These are phyloP conservation scores for Neonectria hederae DNA, from an alignment of 2,329 filamentous ascomycete species.

Conservation along the genomic window DNA sequence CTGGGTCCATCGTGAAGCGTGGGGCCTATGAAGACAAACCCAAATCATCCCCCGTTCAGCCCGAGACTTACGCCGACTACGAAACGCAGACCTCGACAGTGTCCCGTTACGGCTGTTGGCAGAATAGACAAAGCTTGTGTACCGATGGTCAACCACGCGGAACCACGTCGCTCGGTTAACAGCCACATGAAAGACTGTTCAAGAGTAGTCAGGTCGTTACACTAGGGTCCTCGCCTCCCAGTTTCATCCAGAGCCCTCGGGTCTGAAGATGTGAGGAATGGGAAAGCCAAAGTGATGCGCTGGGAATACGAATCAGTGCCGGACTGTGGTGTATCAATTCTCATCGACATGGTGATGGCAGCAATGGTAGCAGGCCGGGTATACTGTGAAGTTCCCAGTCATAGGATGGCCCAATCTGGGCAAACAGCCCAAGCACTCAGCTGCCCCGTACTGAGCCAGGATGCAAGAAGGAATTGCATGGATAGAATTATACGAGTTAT, in stretches of 20 bases:
- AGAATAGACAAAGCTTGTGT: too few relatives aligned
- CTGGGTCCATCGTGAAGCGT: not conserved
- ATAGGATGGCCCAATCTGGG: not conserved
- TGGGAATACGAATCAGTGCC: not conserved
- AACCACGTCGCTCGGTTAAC: not conserved
- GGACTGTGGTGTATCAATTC: not conserved
- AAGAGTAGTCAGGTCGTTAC: not conserved
- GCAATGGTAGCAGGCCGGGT: not conserved
- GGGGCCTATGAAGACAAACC: not conserved
- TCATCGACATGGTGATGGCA: not conserved
- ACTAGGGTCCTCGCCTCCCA: not conserved
- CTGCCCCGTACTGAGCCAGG: not conserved
- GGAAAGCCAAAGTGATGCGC: not conserved
- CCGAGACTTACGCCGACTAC: not conserved
- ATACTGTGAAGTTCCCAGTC: not conserved
- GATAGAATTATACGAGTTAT: not conserved
- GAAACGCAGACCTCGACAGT: too few relatives aligned
- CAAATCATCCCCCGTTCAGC: not conserved
- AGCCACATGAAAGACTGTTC: not conserved
- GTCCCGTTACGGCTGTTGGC: not conserved
- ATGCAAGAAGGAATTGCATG: not conserved
- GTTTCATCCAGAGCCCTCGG: not conserved
- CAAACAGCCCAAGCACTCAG: not conserved
- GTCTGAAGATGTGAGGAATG: not conserved
- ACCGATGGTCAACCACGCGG: not conserved